These are phyloP conservation scores for Metschnikowia koreensis DNA, from an alignment of 805 yeast species.

Conservation along the genomic window DNA sequence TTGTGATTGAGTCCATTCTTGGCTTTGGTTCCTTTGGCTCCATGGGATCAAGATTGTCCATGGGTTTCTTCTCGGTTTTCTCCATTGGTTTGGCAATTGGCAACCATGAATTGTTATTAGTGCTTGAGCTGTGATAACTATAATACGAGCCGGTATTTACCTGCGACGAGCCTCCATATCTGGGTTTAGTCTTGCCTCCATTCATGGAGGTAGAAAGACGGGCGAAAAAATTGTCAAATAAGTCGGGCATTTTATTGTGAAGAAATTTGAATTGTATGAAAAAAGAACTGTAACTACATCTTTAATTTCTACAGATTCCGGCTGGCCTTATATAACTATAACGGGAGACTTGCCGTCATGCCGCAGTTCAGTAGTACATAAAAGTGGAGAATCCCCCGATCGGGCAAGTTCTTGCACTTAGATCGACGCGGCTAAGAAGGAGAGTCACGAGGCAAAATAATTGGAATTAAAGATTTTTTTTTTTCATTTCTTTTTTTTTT, in stretches of 20 bases:
- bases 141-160: conserved; percentile 39
- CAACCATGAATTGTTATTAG: conserved; percentile 42
- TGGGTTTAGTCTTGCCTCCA: conserved; percentile 35
- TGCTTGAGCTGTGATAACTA: conserved; percentile 34
- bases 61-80: conserved; percentile 5
- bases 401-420: neutral
- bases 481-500: neutral
- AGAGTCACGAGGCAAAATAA: neutral
- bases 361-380: neutral
- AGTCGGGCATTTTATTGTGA: conserved; percentile 27
- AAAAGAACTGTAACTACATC: neutral
- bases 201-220: conserved; percentile 30
- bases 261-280: neutral
- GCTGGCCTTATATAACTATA: neutral
- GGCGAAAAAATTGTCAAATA: conserved; percentile 40
- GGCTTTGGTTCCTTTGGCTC: conserved; percentile 10
- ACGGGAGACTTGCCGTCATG: neutral
- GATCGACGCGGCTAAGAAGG: neutral
- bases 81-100: conserved; percentile 18
- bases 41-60: conserved; percentile 11
- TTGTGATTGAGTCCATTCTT: conserved; percentile 8
- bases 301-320: neutral
- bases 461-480: neutral
- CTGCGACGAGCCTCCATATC: conserved; percentile 31
- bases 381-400: neutral